Base-by-base conservation (phyloP, 768 basidiomycete species). In the Xerocomus brunneocitrinus region DNA sequence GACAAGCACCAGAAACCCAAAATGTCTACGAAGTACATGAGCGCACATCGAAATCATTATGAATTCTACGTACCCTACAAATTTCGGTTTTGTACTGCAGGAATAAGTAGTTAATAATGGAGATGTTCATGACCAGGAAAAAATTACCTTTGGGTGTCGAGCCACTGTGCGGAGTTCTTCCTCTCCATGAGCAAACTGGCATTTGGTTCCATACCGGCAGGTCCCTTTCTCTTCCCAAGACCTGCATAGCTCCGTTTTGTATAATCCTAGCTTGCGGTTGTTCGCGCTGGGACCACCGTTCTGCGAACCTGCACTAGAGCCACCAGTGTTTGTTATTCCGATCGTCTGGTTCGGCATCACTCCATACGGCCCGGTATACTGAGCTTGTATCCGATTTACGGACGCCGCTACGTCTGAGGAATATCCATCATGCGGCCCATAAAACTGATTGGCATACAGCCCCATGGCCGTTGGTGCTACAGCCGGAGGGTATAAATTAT, bases 201-300 rank as follows among this genome's bases (percentile, higher is more conserved):
- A 95, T 71, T 94, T 94, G 47, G 82, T 69, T 5, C 88, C 89
- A 61, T 95, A 95, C 32, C 92, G 79, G 67, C 91, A 93, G 14
- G 81, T 71, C 3, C 89, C 89, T 66, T 93, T 93, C 72, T 93
- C 91, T 67, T 93, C 91, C 91, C 91, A 93, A 67, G 91, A 94
- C 57, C 88, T 76, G 70, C 91, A 93, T 44, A 93, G 59, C 67
- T 92, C 88, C 0, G 92, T 94, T 76, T 95, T 95, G 76, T 95
- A 95, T 44, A 95, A 66, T 16, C 89, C 90, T 25, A 93, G 72
- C 74, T 95, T 95, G 62, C 92, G 80, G 66, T 95, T 95, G 73
- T 94, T 94, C 9, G 91, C 88, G 57, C 89, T 92, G 14, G 91
- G 91, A 0, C 91, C 76, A 43, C 77, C 77, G 28, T 36, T 64